A percentile compares a stretch with the other conserved stretches of the same genome.
phyloP scores from a whole-genome alignment of 1,139 yeast species.

The Diutina pseudorugosa region DNA sequence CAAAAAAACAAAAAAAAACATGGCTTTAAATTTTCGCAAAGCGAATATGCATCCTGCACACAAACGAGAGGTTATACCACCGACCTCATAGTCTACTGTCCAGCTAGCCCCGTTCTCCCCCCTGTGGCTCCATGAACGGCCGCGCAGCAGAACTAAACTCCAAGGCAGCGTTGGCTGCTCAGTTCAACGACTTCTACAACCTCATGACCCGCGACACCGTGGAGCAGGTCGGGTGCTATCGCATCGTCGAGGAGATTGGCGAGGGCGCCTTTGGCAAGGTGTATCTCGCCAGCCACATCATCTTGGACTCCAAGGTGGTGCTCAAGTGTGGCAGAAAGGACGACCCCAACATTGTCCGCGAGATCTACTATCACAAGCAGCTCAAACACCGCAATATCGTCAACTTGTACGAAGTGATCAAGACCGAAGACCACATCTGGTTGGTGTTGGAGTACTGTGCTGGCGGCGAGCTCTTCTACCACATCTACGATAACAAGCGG shows the following conservation, averaged over 20 bases:
- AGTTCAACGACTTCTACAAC: constrained; percentile 49
- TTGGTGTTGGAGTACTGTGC: constrained; percentile 85
- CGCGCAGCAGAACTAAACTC: constrained; percentile 18
- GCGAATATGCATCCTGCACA: not conserved
- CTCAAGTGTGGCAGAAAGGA: constrained; percentile 72
- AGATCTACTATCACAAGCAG: constrained; percentile 79
- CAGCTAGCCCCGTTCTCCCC: not conserved
- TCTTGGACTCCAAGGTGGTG: constrained; percentile 68
- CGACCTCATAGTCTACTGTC: not conserved
- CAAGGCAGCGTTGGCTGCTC: constrained; percentile 42
- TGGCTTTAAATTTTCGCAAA: not conserved
- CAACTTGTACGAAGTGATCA: constrained; percentile 72
- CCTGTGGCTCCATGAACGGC: not conserved
- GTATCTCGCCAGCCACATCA: constrained; percentile 66
- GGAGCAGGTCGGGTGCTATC: constrained; percentile 66
- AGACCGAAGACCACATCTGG: constrained; percentile 74
- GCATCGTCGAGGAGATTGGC: constrained; percentile 60
- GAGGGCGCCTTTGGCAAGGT: constrained; percentile 92
- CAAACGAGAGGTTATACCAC: not conserved
- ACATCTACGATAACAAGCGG: constrained; percentile 46
- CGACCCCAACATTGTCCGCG: constrained; percentile 86
- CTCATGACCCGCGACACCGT: constrained; percentile 41
- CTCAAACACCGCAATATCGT: constrained; percentile 79
- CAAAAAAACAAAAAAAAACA: no score
- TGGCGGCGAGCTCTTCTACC: constrained; percentile 74